phyloP scores from a whole-genome alignment of 176 grass and related monocot species.

The Carex myosuroides region DNA sequence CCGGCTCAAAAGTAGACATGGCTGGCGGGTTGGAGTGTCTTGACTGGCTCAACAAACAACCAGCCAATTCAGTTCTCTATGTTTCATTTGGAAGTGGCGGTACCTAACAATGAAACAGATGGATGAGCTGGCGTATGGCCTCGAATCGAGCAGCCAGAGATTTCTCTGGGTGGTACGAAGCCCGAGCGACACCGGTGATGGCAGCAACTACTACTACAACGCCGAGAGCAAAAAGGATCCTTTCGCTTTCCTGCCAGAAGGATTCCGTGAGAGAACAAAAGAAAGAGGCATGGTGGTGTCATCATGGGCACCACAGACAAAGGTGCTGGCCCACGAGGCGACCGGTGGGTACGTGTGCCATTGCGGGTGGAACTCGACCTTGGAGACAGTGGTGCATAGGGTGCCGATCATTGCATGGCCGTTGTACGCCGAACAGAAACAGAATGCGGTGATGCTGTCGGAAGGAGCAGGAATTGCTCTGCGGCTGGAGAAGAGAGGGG shows the following conservation, averaged over 20 bases:
- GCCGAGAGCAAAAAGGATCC: conserved; percentile 9
- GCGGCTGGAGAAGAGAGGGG: not conserved
- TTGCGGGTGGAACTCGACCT: conserved; percentile 59
- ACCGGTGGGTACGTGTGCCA: conserved; percentile 40
- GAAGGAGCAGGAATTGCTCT: conserved; percentile 13
- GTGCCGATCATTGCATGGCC: conserved; percentile 63
- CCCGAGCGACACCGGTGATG: conserved; percentile 17
- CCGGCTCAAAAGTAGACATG: not conserved
- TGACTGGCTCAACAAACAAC: conserved; percentile 45
- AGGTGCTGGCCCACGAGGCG: conserved; percentile 22
- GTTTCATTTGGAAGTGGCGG: conserved; percentile 56
- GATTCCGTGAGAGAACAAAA: conserved; percentile 34
- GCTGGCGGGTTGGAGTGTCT: not conserved
- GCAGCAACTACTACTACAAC: conserved; percentile 8
- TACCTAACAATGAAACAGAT: conserved; percentile 32
- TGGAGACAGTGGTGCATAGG: conserved; percentile 26
- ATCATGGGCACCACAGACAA: conserved; percentile 29
- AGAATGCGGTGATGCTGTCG: conserved; percentile 49
- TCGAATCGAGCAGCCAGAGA: conserved; percentile 29
- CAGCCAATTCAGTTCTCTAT: conserved; percentile 36
- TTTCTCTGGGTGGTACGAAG: conserved; percentile 55
- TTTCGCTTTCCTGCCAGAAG: conserved; percentile 28
- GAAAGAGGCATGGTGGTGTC: conserved; percentile 10
- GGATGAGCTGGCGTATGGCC: conserved; percentile 37
- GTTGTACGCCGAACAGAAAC: conserved; percentile 47